Evolutionary conservation across 345 rosid genomes (phyloP), one percentile per base, ranked within the genome.

Genomic region (Lenwebbia sp.): DNA sequence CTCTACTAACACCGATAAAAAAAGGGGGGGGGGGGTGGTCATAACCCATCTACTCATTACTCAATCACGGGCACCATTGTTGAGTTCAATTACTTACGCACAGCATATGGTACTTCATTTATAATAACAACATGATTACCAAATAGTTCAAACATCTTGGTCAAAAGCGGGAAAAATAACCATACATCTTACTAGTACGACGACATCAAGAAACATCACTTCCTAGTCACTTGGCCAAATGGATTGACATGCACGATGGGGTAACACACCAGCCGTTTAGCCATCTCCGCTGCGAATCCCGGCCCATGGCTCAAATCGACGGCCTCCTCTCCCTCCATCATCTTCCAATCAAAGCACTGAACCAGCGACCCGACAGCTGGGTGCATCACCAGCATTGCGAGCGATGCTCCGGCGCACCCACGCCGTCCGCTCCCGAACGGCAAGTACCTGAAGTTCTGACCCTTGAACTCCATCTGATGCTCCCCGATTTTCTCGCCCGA

Each of bases 321-420:
- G 9, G 49, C 33, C 52, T 62, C 84, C 4, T 87, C 90, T 49
- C 74, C 88, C 28, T 51, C 88, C 50, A 83, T 82, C 26, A 87
- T 83, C 81, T 88, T 89, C 95, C 93, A 91, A 70, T 92, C 92
- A 82, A 92, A 90, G 89, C 92, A 91, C 78, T 92, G 94, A 10
- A 88, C 88, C 75, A 92, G 55, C 10, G 92, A 90, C 33, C 91
- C 93, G 2, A 90, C 53, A 0, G 89, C 85, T 0, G 89, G 30
- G 11, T 90, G 89, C 91, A 89, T 86, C 85, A 90, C 86, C 19
- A 82, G 25, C 56, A 82, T 37, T 5, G 92, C 92, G 21, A 84
- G 85, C 0, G 88, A 44, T 2, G 84, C 81, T 14, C 91, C 92
- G 0, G 89, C 62, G 54, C 93, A 91, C 2, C 87, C 86, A 85